A percentile compares a stretch with the other conserved stretches of the same genome.
These are phyloP conservation scores for Musa itinerans DNA, from an alignment of 176 grass and related monocot genomes.

Conservation along the genomic window DNA sequence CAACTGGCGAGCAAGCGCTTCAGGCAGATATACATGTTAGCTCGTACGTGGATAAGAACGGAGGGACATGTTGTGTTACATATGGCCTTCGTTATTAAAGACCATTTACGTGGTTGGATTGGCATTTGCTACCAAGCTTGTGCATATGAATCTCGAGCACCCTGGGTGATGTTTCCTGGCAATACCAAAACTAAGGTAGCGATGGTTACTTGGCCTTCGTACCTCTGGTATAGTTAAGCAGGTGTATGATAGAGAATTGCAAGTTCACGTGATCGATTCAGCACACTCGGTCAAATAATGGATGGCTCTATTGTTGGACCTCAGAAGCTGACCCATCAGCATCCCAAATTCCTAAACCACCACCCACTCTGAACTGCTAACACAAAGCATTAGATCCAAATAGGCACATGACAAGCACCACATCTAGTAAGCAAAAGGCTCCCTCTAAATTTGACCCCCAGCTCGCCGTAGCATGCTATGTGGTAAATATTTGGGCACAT, in stretches of 20 bases:
- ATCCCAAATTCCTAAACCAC: not conserved
- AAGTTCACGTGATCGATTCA: not conserved
- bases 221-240: not conserved
- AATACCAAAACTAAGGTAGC: not conserved
- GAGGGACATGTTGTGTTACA: not conserved
- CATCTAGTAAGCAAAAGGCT: not conserved
- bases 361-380: not conserved
- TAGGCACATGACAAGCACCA: slow-evolving; percentile 3
- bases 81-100: not conserved
- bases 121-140: not conserved
- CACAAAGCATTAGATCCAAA: not conserved
- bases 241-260: not conserved
- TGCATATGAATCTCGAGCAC: not conserved
- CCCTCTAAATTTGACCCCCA: not conserved
- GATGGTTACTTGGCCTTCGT: not conserved
- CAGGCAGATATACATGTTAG: not conserved
- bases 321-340: not conserved
- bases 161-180: not conserved
- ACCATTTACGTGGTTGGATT: not conserved
- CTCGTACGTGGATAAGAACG: not conserved
- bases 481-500: slow-evolving; percentile 1
- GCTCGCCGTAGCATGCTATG: not conserved
- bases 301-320: slow-evolving; percentile 1
- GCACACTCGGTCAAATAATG: not conserved
- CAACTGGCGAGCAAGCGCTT: not conserved